Base-by-base conservation (phyloP, 140 eudicot species). In the Anethum foeniculum region DNA sequence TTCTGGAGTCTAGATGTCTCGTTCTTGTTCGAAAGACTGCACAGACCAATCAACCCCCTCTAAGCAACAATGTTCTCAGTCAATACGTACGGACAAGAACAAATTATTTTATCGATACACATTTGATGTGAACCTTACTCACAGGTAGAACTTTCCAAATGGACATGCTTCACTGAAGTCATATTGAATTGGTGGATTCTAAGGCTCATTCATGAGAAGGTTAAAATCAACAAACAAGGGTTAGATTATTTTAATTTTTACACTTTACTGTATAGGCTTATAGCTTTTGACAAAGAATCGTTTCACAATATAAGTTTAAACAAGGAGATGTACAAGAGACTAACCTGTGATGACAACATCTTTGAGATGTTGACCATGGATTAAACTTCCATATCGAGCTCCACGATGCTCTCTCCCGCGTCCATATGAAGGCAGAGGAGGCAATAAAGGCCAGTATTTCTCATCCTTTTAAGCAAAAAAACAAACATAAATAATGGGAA, bases 401-500 rank as follows among this genome's bases (percentile, higher is more conserved):
- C 99, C 99, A 15, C 89, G 88, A 86, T 88, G 98, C 84, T 96
- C 99, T 88, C 99, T 88, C 56, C 99, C 99, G 67, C 91, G 87
- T 19, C 99, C 99, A 77, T 96, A 96, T 15, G 99, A 96, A 80
- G 99, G 99, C 87, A 96, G 85, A 72, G 99, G 98, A 76, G 98
- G 98, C 96, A 96, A 87, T 38, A 96, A 80, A 82, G 97, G 88
- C 99, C 98, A 96, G 76, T 80, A 83, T 79, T 82, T 87, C 83
- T 93, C 96, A 79, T 96, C 96, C 99, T 96, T 86, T 80, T 76
- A 2, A 62, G 83, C 56, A 48, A 47, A 60, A 68, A 52, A 7
- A 43, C 75, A 25, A 73, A 84, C 82, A 28, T 27, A 52, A 67
- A 80, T 16, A 84, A 76, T 46, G 51, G 32, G 58, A 75, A 75